phyloP scores from a whole-genome alignment of 2,329 filamentous ascomycete species.

The Penicillium sp. region DNA sequence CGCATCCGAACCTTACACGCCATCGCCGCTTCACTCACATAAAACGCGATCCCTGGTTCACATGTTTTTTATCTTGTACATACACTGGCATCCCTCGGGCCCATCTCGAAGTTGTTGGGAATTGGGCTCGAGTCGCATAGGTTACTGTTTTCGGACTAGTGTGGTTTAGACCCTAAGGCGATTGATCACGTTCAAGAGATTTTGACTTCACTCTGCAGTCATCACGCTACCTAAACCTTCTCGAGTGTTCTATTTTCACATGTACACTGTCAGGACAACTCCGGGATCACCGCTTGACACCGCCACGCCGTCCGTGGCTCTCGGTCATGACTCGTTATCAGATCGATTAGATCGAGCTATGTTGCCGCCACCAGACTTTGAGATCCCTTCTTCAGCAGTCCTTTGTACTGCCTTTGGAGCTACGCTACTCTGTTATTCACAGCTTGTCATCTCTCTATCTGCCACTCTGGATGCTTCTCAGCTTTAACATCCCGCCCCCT shows the following conservation, averaged over 20 bases:
- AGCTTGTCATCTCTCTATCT: background rate
- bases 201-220: background rate
- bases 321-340: background rate
- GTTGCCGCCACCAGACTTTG: background rate
- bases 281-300: background rate
- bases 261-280: background rate
- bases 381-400: background rate
- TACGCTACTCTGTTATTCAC: background rate
- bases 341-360: background rate
- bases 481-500: background rate
- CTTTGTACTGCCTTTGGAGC: too few species aligned
- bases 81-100: background rate
- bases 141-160: background rate
- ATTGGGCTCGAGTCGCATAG: background rate
- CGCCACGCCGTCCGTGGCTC: background rate
- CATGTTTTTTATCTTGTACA: background rate
- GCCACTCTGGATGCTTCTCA: background rate
- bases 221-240: background rate
- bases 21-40: background rate
- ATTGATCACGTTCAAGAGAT: background rate
- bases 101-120: background rate
- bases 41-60: background rate
- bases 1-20: background rate
- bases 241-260: background rate
- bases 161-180: background rate